Evolutionary conservation across 352 stramenopile genomes (phyloP).

Genomic region (Phytophthora agathidicida): DNA sequence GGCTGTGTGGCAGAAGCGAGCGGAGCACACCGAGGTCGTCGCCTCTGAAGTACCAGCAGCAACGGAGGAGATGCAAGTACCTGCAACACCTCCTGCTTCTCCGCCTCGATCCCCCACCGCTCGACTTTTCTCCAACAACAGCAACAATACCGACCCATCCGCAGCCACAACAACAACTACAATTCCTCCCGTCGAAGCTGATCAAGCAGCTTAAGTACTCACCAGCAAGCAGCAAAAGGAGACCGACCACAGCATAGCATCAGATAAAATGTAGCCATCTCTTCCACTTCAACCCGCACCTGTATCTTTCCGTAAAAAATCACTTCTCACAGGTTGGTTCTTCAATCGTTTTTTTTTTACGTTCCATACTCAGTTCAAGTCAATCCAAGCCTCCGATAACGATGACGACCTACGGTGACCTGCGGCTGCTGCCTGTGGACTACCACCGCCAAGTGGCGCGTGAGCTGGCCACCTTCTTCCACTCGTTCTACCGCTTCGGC

Average conservation of each 20-base stretch:
- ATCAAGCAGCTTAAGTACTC: conserved; percentile 24
- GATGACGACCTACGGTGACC: conserved; percentile 34
- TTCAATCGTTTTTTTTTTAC: conserved; percentile 7
- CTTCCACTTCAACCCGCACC: conserved; percentile 15
- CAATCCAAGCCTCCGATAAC: not conserved
- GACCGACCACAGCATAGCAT: not conserved
- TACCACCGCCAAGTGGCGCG: conserved; percentile 73
- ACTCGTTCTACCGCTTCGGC: conserved; percentile 83
- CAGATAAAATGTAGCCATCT: conserved; percentile 20
- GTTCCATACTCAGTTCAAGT: conserved; percentile 21
- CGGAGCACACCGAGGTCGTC: conserved; percentile 42
- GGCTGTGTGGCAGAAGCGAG: conserved; percentile 66
- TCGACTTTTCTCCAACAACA: conserved; percentile 15
- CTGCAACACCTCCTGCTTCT: conserved; percentile 7
- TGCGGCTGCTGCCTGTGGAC: conserved; percentile 66
- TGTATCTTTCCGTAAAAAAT: conserved; percentile 15
- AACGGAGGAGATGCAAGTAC: conserved; percentile 1
- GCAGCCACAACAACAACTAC: not conserved
- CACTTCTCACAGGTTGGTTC: not conserved
- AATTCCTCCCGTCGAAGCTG: not conserved
- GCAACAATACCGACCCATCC: not conserved
- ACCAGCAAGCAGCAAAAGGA: too few species aligned
- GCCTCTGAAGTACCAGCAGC: not conserved
- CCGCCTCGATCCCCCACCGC: conserved; percentile 21
- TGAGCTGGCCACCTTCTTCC: conserved; percentile 76